Base-by-base conservation (phyloP, 176 grass and related monocot species). In the Aegilops tauschii region DNA sequence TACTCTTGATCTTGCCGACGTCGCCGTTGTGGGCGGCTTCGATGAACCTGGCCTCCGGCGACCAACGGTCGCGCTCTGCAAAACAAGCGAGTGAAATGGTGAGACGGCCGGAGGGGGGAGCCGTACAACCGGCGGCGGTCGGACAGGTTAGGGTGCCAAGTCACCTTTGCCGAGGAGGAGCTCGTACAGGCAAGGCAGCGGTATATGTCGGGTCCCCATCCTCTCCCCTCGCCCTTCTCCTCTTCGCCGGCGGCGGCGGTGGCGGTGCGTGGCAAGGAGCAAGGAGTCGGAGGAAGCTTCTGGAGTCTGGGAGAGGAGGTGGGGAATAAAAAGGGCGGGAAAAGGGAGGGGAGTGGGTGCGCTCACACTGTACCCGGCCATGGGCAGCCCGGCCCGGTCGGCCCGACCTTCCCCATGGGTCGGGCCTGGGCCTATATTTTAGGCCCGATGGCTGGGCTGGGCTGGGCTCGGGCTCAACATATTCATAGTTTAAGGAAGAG, bases 91-190 rank as follows among this genome's bases (percentile, higher is more conserved):
- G 25, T 32, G 13, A 4, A 67, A 18, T 13, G 65, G 18, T 32
- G 12, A 32, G 65, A 67, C 14, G 65, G 29, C 9, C 65, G 14
- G 65, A 29, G 29, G 5, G 30, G 27, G 31, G 66, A 67, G 29
- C 13, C 1, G 49, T 14, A 49, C 45, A 49, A 49, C 0, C 42
- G 42, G 11, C 42, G 42, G 42, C 42, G 10, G 42, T 45, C 42
- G 1, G 13, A 0, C 3, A 37, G 64, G 20, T 5, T 69, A 59
- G 20, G 61, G 61, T 11, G 61, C 9, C 9, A 61, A 23, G 35
- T 56, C 50, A 37, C 85, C 77, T 74, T 72, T 81, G 77, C 77
- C 85, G 28, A 81, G 27, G 54, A 80, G 28, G 37, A 80, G 7
- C 12, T 65, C 21, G 8, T 73, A 73, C 34, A 21, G 12, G 29